A percentile compares a stretch with the other conserved stretches of the same genome.
Evolutionary conservation across 2,329 filamentous ascomycete genomes (phyloP).

Genomic region (Penicillium sp.): DNA sequence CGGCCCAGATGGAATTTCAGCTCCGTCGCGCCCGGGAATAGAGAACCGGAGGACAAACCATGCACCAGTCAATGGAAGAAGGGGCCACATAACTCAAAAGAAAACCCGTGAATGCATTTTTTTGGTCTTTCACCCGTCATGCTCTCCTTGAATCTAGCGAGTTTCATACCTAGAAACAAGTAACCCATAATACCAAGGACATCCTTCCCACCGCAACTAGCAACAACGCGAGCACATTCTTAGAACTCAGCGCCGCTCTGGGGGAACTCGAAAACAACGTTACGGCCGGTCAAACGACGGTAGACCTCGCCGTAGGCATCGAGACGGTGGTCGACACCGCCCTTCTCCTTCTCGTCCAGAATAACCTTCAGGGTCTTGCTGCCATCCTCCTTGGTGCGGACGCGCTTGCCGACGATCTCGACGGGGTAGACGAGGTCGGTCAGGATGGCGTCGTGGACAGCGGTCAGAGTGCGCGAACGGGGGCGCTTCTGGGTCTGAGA

Average conservation of each 20-base stretch:
- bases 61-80: conserved; percentile 18
- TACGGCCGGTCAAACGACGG: conserved; percentile 93
- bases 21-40: conserved; percentile 19
- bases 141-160: conserved; percentile 25
- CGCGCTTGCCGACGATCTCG: conserved; percentile 99
- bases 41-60: conserved; percentile 16
- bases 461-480: conserved; percentile 93
- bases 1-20: conserved; percentile 18
- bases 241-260: conserved; percentile 81
- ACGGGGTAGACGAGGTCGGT: conserved; percentile 98
- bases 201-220: conserved; percentile 21
- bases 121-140: conserved; percentile 28
- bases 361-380: conserved; percentile 98
- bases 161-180: conserved; percentile 27
- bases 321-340: conserved; percentile 97
- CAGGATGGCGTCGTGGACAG: conserved; percentile 98
- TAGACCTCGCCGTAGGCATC: conserved; percentile 99
- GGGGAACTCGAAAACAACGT: conserved; percentile 98
- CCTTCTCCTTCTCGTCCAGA: conserved; percentile 99
- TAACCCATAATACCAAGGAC: conserved; percentile 23
- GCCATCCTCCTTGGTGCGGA: conserved; percentile 98
- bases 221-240: conserved; percentile 36
- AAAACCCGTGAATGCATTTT: conserved; percentile 29
- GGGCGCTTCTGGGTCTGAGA: conserved; percentile 98
- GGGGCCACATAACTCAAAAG: conserved; percentile 24